Conservation (phyloP, 176 grass and related monocot genomes). For the Chloris gayana region DNA sequence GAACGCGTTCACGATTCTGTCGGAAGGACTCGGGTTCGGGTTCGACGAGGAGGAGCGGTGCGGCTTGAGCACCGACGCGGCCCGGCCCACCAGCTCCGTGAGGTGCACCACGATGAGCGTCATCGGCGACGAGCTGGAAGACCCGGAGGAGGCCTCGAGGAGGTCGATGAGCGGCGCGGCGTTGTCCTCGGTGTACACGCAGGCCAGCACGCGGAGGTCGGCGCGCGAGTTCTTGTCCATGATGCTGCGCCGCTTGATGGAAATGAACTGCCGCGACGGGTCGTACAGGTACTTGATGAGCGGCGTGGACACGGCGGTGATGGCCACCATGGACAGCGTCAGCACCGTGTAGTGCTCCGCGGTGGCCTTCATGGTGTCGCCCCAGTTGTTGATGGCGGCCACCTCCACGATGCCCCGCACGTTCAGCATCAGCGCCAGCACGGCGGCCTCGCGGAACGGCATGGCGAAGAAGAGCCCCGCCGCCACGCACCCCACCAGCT, state of each 20-base stretch:
- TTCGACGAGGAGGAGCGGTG: constrained; percentile 30
- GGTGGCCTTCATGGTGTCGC: constrained; percentile 50
- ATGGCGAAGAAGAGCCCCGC: constrained; percentile 63
- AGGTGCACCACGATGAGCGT: constrained; percentile 75
- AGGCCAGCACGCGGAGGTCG: constrained; percentile 58
- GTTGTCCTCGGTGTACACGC: constrained; percentile 74
- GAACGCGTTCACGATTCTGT: constrained; percentile 74
- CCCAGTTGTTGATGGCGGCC: constrained; percentile 78
- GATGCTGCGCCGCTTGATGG: constrained; percentile 38
- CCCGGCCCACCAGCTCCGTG: constrained; percentile 60
- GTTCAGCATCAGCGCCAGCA: constrained; percentile 72
- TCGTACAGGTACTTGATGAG: constrained; percentile 76
- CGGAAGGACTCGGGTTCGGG: constrained; percentile 25
- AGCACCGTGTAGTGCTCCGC: constrained; percentile 19
- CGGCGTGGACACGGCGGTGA: constrained; percentile 38
- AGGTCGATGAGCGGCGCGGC: constrained; percentile 65
- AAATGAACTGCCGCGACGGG: constrained; percentile 51
- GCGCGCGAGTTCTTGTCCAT: constrained; percentile 36
- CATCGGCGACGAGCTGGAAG: constrained; percentile 43
- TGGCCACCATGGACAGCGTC: constrained; percentile 1
- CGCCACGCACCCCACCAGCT: constrained; percentile 62
- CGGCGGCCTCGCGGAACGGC: constrained; percentile 53
- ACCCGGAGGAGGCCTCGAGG: constrained; percentile 33
- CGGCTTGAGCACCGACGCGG: constrained; percentile 52
- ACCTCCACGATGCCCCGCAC: constrained; percentile 79